A percentile compares a stretch with the other conserved stretches of the same genome.
Evolutionary conservation across 2,329 filamentous ascomycete genomes (phyloP).

Genomic region (Neofusicoccum kwambonambiense): DNA sequence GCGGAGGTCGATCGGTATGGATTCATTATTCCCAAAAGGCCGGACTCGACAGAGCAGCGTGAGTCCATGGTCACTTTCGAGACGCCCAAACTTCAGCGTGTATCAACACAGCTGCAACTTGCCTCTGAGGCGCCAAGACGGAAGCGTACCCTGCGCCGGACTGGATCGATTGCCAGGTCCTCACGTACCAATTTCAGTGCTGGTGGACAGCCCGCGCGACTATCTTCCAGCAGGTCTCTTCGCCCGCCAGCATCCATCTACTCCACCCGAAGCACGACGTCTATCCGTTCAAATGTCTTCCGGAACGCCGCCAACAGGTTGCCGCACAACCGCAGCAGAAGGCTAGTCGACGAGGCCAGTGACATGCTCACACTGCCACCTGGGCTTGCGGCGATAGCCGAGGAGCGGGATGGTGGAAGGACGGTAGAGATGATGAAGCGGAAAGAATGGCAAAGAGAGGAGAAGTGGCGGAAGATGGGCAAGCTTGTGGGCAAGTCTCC

Average conservation of each 20-base stretch:
- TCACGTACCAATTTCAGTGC: constrained; percentile 27
- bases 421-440: constrained; percentile 51
- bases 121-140: constrained; percentile 56
- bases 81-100: constrained; percentile 52
- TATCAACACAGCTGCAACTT: constrained; percentile 59
- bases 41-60: constrained; percentile 35
- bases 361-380: constrained; percentile 65
- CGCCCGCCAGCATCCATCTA: constrained; percentile 42
- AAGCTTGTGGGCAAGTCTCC: constrained; percentile 27
- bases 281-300: constrained; percentile 41
- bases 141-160: constrained; percentile 52
- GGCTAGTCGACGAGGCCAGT: constrained; percentile 58
- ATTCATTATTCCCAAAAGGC: constrained; percentile 55
- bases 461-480: constrained; percentile 69
- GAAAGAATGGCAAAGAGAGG: constrained; percentile 61
- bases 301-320: constrained; percentile 54
- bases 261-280: constrained; percentile 41
- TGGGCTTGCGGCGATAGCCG: constrained; percentile 41
- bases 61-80: constrained; percentile 30
- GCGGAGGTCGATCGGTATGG: constrained; percentile 64
- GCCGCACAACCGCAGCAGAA: constrained; percentile 54
- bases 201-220: constrained; percentile 36
- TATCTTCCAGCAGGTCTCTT: constrained; percentile 44
- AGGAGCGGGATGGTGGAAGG: constrained; percentile 48
- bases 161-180: constrained; percentile 49